These are phyloP conservation scores for Martiniozyma asiatica DNA, from an alignment of 1,139 yeast species.

Conservation along the genomic window DNA sequence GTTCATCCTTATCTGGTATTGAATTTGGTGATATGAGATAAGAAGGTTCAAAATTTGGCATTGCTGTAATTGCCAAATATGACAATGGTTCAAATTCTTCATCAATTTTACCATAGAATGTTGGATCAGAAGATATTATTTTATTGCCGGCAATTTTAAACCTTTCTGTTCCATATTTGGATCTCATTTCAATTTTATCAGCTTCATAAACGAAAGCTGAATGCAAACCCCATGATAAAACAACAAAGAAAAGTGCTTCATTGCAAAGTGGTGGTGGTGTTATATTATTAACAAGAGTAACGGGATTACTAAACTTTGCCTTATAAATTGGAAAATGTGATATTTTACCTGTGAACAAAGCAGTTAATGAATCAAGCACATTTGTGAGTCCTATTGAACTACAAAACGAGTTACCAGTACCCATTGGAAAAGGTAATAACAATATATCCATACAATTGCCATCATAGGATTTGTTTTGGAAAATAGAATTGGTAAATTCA, in stretches of 20 bases:
- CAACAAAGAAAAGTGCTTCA: slow-evolving; percentile 40
- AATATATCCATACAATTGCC: slow-evolving; percentile 6
- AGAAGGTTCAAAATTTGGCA: slow-evolving; percentile 51
- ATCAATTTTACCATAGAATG: slow-evolving; percentile 31
- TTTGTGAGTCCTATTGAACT: slow-evolving; percentile 42
- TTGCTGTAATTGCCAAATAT: slow-evolving; percentile 55
- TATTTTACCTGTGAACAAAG: slow-evolving; percentile 26
- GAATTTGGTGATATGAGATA: slow-evolving; percentile 70
- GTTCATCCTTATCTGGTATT: slow-evolving; percentile 32
- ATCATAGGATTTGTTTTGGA: neutral
- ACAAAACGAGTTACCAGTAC: slow-evolving; percentile 79
- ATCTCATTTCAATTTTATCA: slow-evolving; percentile 54
- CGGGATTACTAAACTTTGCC: slow-evolving; percentile 34
- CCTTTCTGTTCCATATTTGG: slow-evolving; percentile 47
- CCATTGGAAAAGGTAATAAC: slow-evolving; percentile 51
- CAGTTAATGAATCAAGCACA: slow-evolving; percentile 30
- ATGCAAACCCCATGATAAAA: slow-evolving; percentile 77
- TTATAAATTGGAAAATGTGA: slow-evolving; percentile 42
- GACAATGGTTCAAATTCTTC: slow-evolving; percentile 39
- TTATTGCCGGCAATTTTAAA: slow-evolving; percentile 57
- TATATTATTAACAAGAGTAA: slow-evolving; percentile 1
- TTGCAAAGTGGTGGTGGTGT: neutral
- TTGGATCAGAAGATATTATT: slow-evolving; percentile 37
- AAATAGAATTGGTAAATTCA: slow-evolving; percentile 56
- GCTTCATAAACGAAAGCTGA: slow-evolving; percentile 75